Evolutionary conservation across 176 grass and related monocot genomes (phyloP).

Genomic region (Poa annua): DNA sequence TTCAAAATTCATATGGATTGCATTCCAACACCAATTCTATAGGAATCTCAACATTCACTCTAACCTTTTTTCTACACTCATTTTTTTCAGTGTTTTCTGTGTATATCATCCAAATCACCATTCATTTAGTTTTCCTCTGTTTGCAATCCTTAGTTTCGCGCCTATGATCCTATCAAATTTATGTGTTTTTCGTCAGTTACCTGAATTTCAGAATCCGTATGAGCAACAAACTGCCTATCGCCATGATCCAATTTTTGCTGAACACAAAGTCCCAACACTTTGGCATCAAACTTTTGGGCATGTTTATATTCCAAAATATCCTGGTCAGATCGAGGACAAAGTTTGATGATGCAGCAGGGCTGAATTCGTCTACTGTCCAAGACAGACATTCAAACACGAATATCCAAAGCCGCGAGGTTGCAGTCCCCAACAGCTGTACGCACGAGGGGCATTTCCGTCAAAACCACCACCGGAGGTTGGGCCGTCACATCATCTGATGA

Average conservation of each 20-base stretch:
- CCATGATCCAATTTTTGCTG: background rate
- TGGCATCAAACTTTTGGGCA: background rate
- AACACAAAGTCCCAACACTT: background rate
- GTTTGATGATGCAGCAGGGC: background rate
- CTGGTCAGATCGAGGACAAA: background rate
- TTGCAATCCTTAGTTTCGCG: too few species aligned
- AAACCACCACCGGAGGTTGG: background rate
- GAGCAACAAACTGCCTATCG: background rate
- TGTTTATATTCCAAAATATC: background rate
- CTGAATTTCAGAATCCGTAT: background rate
- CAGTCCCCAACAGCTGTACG: background rate
- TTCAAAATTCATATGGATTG: too few species aligned
- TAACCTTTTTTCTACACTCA: too few species aligned
- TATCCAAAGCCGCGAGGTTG: background rate
- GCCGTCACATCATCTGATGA: constrained; percentile 48
- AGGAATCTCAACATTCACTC: too few species aligned
- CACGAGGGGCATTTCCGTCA: constrained; percentile 28
- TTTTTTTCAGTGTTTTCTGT: too few species aligned
- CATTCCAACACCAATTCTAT: too few species aligned
- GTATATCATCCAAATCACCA: too few species aligned
- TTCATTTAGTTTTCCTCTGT: too few species aligned
- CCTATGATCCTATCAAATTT: too few species aligned
- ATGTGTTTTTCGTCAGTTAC: too few species aligned
- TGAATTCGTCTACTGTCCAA: background rate
- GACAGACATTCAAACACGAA: background rate